Conservation (phyloP, 1,139 yeast species). For the Pichia cactophila region DNA sequence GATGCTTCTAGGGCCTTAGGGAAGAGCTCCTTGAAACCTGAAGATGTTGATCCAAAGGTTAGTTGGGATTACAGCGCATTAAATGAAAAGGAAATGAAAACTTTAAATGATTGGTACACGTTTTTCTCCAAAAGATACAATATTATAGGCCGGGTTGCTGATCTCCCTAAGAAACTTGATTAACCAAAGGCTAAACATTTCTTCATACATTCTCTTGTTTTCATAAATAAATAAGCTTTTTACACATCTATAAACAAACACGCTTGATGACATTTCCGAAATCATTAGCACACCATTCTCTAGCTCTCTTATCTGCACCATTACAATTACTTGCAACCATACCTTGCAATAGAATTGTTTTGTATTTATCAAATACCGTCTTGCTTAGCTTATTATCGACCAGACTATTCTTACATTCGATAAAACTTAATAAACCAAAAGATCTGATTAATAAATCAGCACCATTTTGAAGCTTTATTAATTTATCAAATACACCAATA, state of each 20-base stretch:
- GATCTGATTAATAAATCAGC: constrained; percentile 55
- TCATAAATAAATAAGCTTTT: neutral
- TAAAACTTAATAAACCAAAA: constrained; percentile 46
- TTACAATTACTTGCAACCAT: constrained; percentile 35
- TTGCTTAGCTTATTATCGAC: constrained; percentile 16
- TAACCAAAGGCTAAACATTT: neutral
- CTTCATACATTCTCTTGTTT: neutral
- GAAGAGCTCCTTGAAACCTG: constrained; percentile 42
- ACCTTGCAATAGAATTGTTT: constrained; percentile 42
- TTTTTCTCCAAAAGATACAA: constrained; percentile 48
- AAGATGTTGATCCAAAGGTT: constrained; percentile 33
- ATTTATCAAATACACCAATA: constrained; percentile 37
- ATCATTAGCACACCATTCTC: constrained; percentile 56
- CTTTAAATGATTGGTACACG: constrained; percentile 50
- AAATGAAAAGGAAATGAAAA: constrained; percentile 41
- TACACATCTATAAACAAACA: constrained; percentile 6
- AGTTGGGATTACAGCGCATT: constrained; percentile 45
- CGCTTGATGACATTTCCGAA: constrained; percentile 34
- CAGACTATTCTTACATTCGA: constrained; percentile 36
- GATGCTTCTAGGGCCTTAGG: constrained; percentile 72
- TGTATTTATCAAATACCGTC: constrained; percentile 31
- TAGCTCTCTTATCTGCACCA: constrained; percentile 44
- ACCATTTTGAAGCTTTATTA: constrained; percentile 55
- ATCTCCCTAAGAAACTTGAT: constrained; percentile 16
- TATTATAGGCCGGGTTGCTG: constrained; percentile 32